A percentile compares a stretch with the other conserved stretches of the same genome.
These are phyloP conservation scores for Candolleomyces aberdarensis DNA, from an alignment of 768 basidiomycete genomes.

Conservation along the genomic window DNA sequence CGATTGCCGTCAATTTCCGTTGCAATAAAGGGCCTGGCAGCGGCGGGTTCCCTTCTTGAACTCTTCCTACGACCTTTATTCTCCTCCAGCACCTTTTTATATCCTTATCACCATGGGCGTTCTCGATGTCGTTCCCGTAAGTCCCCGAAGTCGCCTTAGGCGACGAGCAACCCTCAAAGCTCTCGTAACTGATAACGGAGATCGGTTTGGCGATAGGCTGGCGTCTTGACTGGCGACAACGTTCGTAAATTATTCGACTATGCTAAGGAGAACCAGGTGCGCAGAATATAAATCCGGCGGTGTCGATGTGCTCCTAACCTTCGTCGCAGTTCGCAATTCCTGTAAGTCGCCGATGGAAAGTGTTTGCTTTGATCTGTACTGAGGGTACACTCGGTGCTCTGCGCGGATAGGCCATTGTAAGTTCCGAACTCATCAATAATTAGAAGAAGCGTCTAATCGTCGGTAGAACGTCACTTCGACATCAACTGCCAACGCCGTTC, in stretches of 20 bases:
- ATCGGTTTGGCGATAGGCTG: constrained; percentile 54
- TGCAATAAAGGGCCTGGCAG: constrained; percentile 2
- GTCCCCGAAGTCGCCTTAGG: constrained; percentile 21
- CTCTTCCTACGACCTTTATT: neutral
- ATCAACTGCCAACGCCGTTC: constrained; percentile 88
- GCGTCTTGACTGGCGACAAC: constrained; percentile 93
- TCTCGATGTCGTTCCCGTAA: constrained; percentile 81
- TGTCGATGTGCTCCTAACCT: neutral
- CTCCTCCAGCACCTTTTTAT: neutral
- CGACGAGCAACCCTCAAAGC: neutral
- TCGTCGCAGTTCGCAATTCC: constrained; percentile 72
- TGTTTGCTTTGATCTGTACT: constrained; percentile 2
- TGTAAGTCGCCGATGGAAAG: constrained; percentile 43
- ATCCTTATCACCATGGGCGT: constrained; percentile 57
- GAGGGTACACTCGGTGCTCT: constrained; percentile 4
- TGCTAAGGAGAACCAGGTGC: constrained; percentile 82
- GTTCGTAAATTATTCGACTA: constrained; percentile 95
- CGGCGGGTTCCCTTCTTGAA: constrained; percentile 7
- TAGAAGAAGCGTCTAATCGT: neutral
- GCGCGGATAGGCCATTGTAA: constrained; percentile 63
- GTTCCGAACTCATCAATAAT: constrained; percentile 24
- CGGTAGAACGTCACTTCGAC: constrained; percentile 95
- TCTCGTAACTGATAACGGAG: constrained; percentile 1
- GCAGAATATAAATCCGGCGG: constrained; percentile 10
- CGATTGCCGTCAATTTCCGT: constrained; percentile 12